Percentiles rank a stretch among this genome's conserved stretches.
Conservation (phyloP, 2,329 filamentous ascomycete species). For the Botrytis pseudocinerea region DNA sequence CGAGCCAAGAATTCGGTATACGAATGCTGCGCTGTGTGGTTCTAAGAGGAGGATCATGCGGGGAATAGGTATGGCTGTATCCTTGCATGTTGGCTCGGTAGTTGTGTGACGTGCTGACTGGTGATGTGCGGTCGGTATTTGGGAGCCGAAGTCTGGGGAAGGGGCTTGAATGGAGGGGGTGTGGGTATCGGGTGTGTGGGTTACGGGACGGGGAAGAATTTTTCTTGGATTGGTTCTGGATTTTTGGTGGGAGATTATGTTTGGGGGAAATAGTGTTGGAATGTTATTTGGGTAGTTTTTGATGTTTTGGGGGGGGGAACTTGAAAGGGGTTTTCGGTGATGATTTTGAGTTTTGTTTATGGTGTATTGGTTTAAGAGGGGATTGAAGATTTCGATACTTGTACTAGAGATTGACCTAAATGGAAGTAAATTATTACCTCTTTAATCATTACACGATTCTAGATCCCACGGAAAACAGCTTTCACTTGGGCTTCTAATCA, state of each 20-base stretch:
- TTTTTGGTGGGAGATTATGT: neutral
- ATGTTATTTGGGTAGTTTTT: neutral
- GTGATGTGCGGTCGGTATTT: neutral
- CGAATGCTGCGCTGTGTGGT: neutral
- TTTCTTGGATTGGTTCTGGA: too few species aligned
- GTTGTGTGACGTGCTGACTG: neutral
- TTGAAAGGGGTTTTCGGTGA: neutral
- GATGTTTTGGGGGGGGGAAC: neutral
- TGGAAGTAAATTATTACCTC: neutral
- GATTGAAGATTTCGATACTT: neutral
- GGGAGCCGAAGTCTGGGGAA: neutral
- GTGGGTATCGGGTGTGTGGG: neutral
- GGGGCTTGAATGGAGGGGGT: too few species aligned
- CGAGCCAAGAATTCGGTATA: neutral
- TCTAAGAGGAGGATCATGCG: neutral
- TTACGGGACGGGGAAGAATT: too few species aligned
- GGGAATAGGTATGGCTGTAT: neutral
- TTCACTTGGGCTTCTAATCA: neutral
- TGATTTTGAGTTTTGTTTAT: neutral
- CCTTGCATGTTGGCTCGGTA: neutral
- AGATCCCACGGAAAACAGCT: accelerated
- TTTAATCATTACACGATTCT: neutral
- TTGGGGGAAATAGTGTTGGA: neutral
- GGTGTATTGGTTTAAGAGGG: neutral
- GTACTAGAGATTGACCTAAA: too few species aligned